Evolutionary conservation across 2,329 filamentous ascomycete genomes (phyloP).

Genomic region (Elsinoe necatrix): DNA sequence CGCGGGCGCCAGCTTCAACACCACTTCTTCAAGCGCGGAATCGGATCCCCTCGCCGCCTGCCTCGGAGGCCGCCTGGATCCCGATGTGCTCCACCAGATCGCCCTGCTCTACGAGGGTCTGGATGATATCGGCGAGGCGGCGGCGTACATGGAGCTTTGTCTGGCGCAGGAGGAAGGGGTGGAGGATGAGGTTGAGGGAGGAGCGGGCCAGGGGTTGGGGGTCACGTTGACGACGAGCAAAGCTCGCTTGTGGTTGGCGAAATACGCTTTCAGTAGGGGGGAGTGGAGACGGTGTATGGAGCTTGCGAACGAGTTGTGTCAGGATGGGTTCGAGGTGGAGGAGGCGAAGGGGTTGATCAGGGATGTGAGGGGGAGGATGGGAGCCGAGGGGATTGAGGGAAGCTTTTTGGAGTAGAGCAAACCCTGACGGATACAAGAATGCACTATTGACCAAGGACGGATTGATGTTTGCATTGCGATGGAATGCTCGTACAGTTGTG

Average conservation of each 20-base stretch:
- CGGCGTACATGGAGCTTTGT: constrained; percentile 91
- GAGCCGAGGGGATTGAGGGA: constrained; percentile 27
- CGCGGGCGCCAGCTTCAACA: constrained; percentile 33
- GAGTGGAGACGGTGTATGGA: constrained; percentile 71
- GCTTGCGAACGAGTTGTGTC: constrained; percentile 81
- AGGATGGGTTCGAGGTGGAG: constrained; percentile 93
- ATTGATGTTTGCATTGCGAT: no score
- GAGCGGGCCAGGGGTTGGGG: constrained; percentile 53
- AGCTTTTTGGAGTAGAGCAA: neutral
- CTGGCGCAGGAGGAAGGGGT: constrained; percentile 80
- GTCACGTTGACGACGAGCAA: constrained; percentile 88
- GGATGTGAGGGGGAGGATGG: constrained; percentile 72
- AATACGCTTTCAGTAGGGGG: constrained; percentile 64
- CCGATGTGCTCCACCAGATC: constrained; percentile 83
- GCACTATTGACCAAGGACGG: no score
- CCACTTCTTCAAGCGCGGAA: neutral
- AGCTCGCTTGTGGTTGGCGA: constrained; percentile 87
- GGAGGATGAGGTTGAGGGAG: constrained; percentile 29
- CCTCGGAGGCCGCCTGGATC: constrained; percentile 61
- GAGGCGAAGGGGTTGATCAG: constrained; percentile 89
- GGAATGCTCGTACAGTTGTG: neutral
- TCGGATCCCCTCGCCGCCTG: constrained; percentile 38
- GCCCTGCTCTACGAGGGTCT: constrained; percentile 80
- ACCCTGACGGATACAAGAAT: no score
- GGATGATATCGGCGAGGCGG: constrained; percentile 68